A percentile compares a stretch with the other conserved stretches of the same genome.
phyloP scores from a whole-genome alignment of 2,329 filamentous ascomycete species.

The Penicillium olsonii region DNA sequence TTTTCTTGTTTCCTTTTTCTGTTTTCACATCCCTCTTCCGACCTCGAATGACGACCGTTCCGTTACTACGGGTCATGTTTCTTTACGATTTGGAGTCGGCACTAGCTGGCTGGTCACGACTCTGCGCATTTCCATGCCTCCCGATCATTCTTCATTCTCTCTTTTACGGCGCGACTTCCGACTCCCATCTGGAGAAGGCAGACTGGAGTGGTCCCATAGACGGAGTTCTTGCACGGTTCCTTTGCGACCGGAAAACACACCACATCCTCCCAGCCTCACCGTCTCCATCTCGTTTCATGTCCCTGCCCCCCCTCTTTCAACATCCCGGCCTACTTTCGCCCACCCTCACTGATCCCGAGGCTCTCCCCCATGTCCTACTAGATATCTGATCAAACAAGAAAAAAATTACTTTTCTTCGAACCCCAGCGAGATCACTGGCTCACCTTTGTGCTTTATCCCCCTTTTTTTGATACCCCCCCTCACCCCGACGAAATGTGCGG shows the following conservation, averaged over 20 bases:
- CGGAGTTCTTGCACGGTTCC: slow-evolving; percentile 12
- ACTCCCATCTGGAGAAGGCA: slow-evolving; percentile 2
- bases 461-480: slow-evolving; percentile 15
- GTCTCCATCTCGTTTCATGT: background rate
- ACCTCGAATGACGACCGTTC: slow-evolving; percentile 24
- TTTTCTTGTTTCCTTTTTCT: slow-evolving; percentile 29
- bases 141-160: slow-evolving; percentile 6
- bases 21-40: slow-evolving; percentile 5
- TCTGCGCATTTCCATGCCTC: slow-evolving; percentile 29
- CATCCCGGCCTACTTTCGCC: slow-evolving; percentile 13
- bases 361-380: slow-evolving; percentile 11
- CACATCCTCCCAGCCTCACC: slow-evolving; percentile 1
- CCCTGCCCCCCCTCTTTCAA: slow-evolving; percentile 4
- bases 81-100: slow-evolving; percentile 31
- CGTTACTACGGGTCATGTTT: slow-evolving; percentile 22
- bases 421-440: slow-evolving; percentile 12
- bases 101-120: slow-evolving; percentile 37
- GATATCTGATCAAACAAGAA: slow-evolving; percentile 18
- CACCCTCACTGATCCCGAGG: slow-evolving; percentile 6
- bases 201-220: slow-evolving; percentile 11
- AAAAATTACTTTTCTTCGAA: slow-evolving; percentile 14
- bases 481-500: slow-evolving; percentile 1
- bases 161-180: slow-evolving; percentile 5
- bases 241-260: slow-evolving; percentile 8
- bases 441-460: slow-evolving; percentile 12